Evolutionary conservation across 192 early-diverging fungal genomes (phyloP).

Genomic region (Coemansia sp.): DNA sequence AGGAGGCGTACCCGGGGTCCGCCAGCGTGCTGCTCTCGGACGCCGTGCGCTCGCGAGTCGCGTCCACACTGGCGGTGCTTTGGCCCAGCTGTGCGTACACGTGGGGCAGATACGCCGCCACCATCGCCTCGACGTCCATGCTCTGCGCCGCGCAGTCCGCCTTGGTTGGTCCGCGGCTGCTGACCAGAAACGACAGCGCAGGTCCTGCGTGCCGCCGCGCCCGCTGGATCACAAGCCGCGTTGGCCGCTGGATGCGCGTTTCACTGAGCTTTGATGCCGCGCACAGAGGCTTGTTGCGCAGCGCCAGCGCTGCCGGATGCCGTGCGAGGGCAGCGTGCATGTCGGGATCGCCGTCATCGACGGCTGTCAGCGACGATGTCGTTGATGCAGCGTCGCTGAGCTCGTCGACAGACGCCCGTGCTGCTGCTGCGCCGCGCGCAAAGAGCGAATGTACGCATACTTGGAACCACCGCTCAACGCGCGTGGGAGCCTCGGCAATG

Average conservation of each 20-base stretch:
- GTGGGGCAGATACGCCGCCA: slow-evolving; percentile 26
- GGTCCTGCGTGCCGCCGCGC: neutral
- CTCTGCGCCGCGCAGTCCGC: slow-evolving; percentile 5
- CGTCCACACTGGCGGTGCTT: neutral
- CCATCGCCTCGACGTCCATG: slow-evolving; percentile 36
- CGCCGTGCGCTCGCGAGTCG: slow-evolving; percentile 13
- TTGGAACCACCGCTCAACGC: slow-evolving; percentile 2
- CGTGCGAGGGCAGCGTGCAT: neutral
- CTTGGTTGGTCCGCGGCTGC: neutral
- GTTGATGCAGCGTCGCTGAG: neutral
- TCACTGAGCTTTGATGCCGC: neutral
- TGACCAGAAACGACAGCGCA: slow-evolving; percentile 13
- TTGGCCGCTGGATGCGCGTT: neutral
- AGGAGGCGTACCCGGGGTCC: slow-evolving; percentile 12
- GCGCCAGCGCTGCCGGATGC: slow-evolving; percentile 14
- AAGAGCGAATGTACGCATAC: slow-evolving; percentile 16
- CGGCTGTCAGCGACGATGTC: neutral
- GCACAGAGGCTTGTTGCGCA: neutral
- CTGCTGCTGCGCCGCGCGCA: neutral
- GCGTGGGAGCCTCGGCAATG: neutral
- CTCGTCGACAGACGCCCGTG: neutral
- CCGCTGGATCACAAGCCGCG: neutral
- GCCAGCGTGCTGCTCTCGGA: slow-evolving; percentile 29
- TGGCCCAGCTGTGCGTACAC: slow-evolving; percentile 10
- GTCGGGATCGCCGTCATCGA: neutral